Evolutionary conservation across 139 green algal species (phyloP).

Genomic region (Limnomonas spitsbergensis): DNA sequence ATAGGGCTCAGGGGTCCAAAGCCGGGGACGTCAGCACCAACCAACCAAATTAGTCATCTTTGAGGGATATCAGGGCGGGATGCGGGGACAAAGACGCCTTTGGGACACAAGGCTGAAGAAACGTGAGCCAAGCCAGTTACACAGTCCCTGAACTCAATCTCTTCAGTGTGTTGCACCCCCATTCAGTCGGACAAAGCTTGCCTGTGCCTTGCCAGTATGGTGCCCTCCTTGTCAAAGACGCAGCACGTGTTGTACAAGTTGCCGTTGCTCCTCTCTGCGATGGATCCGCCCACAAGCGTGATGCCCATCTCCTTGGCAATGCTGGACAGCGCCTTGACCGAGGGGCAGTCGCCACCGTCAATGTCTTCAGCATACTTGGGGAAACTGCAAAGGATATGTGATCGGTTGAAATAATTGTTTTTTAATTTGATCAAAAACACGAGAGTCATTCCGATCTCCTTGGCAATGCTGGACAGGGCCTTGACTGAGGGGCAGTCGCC

Average conservation of each 20-base stretch:
- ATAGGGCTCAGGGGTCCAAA: too few relatives aligned
- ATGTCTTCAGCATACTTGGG: constrained; percentile 90
- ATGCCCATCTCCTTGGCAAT: constrained; percentile 30
- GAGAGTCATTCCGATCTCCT: constrained; percentile 40
- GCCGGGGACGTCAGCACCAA: too few relatives aligned
- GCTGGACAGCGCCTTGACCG: constrained; percentile 23
- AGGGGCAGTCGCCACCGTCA: constrained; percentile 51
- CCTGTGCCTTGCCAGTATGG: constrained; percentile 86
- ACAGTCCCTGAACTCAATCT: too few relatives aligned
- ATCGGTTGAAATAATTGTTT: constrained; percentile 92
- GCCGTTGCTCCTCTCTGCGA: constrained; percentile 68
- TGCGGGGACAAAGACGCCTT: too few relatives aligned
- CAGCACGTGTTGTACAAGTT: constrained; percentile 97
- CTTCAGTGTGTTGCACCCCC: too few relatives aligned
- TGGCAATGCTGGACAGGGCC: constrained; percentile 22
- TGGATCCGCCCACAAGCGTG: constrained; percentile 77
- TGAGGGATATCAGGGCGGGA: too few relatives aligned
- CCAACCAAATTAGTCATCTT: too few relatives aligned
- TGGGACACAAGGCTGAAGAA: too few relatives aligned
- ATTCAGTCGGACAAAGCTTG: too few relatives aligned
- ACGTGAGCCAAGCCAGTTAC: too few relatives aligned
- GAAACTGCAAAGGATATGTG: constrained; percentile 93
- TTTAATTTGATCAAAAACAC: constrained; percentile 44
- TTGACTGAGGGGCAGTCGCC: constrained; percentile 43
- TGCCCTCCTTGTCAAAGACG: constrained; percentile 76